phyloP scores from a whole-genome alignment of 495 filamentous ascomycete genomes.

The Podospora sp. region DNA sequence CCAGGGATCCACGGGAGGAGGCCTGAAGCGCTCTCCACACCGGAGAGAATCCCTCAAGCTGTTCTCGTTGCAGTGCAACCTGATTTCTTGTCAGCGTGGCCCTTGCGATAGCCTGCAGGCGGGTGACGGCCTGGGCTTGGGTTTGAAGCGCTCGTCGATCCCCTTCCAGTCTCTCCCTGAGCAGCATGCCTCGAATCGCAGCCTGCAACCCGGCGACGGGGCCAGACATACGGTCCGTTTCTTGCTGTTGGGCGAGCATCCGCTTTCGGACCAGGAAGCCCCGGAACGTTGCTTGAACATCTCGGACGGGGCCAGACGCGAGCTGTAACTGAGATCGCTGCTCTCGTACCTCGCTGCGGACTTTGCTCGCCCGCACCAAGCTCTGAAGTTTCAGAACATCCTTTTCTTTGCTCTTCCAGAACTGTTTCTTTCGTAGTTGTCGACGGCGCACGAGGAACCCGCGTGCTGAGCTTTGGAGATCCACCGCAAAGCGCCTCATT shows the following conservation, averaged over 20 bases:
- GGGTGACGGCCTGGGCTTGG: conserved; percentile 41
- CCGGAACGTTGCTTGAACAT: conserved; percentile 74
- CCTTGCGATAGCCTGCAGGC: conserved; percentile 55
- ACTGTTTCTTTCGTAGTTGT: conserved; percentile 60
- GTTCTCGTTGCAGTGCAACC: conserved; percentile 41
- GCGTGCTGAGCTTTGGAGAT: conserved; percentile 76
- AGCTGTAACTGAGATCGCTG: conserved; percentile 63
- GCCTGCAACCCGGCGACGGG: conserved; percentile 56
- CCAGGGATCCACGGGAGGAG: conserved; percentile 48
- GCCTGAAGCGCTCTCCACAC: conserved; percentile 55
- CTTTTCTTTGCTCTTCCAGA: conserved; percentile 69
- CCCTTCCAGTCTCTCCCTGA: conserved; percentile 44
- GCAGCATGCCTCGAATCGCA: conserved; percentile 53
- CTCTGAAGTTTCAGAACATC: conserved; percentile 83
- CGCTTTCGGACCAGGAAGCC: conserved; percentile 58
- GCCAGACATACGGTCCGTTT: conserved; percentile 50
- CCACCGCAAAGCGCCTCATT: conserved; percentile 74
- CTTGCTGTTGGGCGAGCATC: conserved; percentile 54
- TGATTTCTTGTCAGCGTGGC: conserved; percentile 45
- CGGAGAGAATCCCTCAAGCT: conserved; percentile 43
- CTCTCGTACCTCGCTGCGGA: conserved; percentile 66
- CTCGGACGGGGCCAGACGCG: conserved; percentile 58
- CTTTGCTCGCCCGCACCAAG: conserved; percentile 74
- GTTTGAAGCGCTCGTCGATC: conserved; percentile 43
- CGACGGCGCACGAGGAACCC: conserved; percentile 76